These are phyloP conservation scores for Pulchroboletus neoregius DNA, from an alignment of 1,284 basidiomycete species.

Conservation along the genomic window DNA sequence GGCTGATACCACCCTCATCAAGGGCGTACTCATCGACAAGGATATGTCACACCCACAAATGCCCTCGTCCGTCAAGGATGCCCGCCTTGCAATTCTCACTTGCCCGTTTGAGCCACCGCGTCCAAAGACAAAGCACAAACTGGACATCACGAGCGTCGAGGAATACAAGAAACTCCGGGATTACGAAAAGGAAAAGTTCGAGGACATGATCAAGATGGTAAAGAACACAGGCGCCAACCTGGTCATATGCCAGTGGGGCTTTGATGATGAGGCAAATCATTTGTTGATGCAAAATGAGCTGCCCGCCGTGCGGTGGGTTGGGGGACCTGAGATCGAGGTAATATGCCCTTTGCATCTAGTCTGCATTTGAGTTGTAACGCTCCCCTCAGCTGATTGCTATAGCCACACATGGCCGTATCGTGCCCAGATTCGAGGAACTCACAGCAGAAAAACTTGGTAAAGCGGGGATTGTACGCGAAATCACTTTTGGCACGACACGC, in stretches of 20 bases:
- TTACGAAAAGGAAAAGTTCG: conserved; percentile 96
- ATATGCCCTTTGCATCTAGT: background rate
- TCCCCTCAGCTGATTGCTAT: conserved; percentile 85
- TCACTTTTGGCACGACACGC: conserved; percentile 94
- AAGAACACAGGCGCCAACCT: conserved; percentile 98
- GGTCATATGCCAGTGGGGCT: conserved; percentile 99
- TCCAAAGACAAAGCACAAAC: conserved; percentile 99
- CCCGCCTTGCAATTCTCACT: conserved; percentile 93
- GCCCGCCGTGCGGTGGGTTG: conserved; percentile 99
- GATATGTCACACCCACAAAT: conserved; percentile 99
- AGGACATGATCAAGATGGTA: conserved; percentile 95
- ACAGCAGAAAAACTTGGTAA: conserved; percentile 87
- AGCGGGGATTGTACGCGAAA: conserved; percentile 90
- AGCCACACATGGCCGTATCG: conserved; percentile 97
- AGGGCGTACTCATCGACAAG: conserved; percentile 97
- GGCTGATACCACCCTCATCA: conserved; percentile 90
- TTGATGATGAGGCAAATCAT: conserved; percentile 99
- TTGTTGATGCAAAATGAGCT: conserved; percentile 96
- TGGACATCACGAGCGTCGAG: conserved; percentile 97
- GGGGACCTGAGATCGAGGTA: conserved; percentile 98
- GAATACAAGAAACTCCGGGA: conserved; percentile 94
- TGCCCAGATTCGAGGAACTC: conserved; percentile 96
- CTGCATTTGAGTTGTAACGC: background rate
- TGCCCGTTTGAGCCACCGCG: conserved; percentile 99
- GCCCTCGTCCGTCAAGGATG: conserved; percentile 86